Evolutionary conservation across 2,329 filamentous ascomycete species (phyloP).

Genomic region (Fusarium duplospermum): DNA sequence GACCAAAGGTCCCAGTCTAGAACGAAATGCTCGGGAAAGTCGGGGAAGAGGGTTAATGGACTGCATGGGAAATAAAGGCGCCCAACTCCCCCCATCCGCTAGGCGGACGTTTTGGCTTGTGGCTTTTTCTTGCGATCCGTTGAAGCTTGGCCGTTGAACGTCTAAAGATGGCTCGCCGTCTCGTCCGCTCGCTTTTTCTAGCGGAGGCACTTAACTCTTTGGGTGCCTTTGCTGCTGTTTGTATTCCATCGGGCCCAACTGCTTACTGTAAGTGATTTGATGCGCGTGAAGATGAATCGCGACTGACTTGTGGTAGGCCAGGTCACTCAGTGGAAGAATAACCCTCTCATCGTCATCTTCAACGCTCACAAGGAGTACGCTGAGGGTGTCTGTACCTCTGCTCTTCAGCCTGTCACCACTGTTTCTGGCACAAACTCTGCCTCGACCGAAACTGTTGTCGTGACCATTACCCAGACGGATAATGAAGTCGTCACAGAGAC

Average conservation of each 20-base stretch:
- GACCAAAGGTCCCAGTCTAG: conserved; percentile 7
- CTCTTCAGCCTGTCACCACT: conserved; percentile 21
- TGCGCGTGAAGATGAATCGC: fast-evolving
- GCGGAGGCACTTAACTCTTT: conserved; percentile 3
- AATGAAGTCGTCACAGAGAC: background rate
- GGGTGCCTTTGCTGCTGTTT: conserved; percentile 1
- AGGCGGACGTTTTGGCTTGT: background rate
- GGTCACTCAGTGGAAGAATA: conserved; percentile 15
- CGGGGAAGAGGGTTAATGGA: background rate
- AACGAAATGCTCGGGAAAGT: background rate
- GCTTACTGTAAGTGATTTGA: conserved; percentile 8
- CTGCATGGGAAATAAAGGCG: background rate
- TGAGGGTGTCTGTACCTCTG: conserved; percentile 6
- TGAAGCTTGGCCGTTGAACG: background rate
- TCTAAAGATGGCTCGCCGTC: conserved; percentile 25
- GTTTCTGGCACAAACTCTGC: background rate
- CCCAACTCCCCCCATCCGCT: background rate
- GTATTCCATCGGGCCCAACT: background rate
- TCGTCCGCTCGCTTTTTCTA: conserved; percentile 20
- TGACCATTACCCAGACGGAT: background rate
- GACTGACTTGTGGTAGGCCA: conserved; percentile 1
- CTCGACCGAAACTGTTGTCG: background rate
- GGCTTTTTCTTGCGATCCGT: background rate
- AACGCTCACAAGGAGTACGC: background rate
- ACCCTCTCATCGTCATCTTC: conserved; percentile 15